Percentiles rank a stretch among this genome's conserved stretches.
phyloP scores from a whole-genome alignment of 306 rosid genomes.

The Sesbania bispinosa region DNA sequence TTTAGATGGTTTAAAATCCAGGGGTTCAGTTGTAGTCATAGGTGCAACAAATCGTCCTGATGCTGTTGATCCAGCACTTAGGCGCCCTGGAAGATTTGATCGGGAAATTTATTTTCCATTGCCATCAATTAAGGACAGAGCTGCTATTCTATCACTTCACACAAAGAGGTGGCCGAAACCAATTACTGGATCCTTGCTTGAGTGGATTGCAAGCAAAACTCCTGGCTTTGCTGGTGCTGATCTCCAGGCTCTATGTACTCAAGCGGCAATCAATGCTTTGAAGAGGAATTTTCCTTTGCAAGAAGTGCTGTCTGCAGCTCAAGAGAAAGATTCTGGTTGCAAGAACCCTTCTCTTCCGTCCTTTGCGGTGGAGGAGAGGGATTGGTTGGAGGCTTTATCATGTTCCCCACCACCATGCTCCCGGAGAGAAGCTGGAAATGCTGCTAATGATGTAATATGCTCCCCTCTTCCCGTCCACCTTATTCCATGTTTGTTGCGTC shows the following conservation, averaged over 20 bases:
- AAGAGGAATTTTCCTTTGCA: constrained; percentile 95
- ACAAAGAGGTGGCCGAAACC: constrained; percentile 97
- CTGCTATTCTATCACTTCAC: constrained; percentile 93
- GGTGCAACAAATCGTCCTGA: constrained; percentile 99
- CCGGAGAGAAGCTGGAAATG: constrained; percentile 89
- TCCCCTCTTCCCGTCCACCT: constrained; percentile 86
- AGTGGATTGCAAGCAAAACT: constrained; percentile 80
- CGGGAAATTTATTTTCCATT: constrained; percentile 95
- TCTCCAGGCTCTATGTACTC: constrained; percentile 98
- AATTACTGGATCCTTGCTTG: constrained; percentile 65
- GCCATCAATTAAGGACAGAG: constrained; percentile 88
- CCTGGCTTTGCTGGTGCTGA: constrained; percentile 98
- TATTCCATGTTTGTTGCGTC: constrained; percentile 69
- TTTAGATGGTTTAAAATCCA: constrained; percentile 91
- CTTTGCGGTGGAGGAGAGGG: constrained; percentile 92
- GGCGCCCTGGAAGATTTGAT: constrained; percentile 97
- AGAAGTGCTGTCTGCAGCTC: constrained; percentile 67
- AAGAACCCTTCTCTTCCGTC: constrained; percentile 71
- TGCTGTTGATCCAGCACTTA: constrained; percentile 91
- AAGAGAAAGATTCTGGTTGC: constrained; percentile 41
- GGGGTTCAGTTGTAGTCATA: constrained; percentile 96
- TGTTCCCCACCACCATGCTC: constrained; percentile 87
- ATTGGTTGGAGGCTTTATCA: constrained; percentile 88
- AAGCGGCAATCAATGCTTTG: constrained; percentile 86
- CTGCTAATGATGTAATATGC: constrained; percentile 79